Evolutionary conservation across 257 asterid genomes (phyloP).

Genomic region (Solanum habrochaites): DNA sequence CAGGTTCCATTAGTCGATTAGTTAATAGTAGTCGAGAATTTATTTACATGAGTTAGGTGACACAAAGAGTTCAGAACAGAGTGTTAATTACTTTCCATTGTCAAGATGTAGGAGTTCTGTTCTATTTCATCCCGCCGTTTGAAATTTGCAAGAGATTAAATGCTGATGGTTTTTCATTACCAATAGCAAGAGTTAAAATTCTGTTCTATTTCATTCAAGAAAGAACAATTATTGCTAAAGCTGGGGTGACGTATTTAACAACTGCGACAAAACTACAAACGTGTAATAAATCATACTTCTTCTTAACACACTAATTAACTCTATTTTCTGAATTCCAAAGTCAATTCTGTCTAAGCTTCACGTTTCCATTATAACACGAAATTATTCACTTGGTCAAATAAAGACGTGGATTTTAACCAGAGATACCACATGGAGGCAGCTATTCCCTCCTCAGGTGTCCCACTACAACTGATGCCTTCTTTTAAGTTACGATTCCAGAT

Average conservation of each 20-base stretch:
- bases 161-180: not conserved
- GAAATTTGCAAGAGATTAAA: too few relatives aligned
- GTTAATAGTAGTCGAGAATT: too few relatives aligned
- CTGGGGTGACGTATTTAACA: too few relatives aligned
- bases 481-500: not conserved
- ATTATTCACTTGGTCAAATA: not conserved
- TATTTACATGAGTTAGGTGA: too few relatives aligned
- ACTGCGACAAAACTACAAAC: too few relatives aligned
- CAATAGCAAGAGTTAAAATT: too few relatives aligned
- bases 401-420: not conserved
- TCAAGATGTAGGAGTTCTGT: too few relatives aligned
- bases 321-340: not conserved
- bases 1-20: too few relatives aligned
- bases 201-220: too few relatives aligned
- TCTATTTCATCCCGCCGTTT: too few relatives aligned
- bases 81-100: not conserved
- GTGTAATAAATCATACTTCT: too few relatives aligned
- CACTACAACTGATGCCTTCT: not conserved
- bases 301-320: not conserved
- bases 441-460: not conserved
- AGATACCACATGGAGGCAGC: not conserved
- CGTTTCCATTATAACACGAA: not conserved
- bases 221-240: not conserved
- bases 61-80: too few relatives aligned
- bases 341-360: not conserved